Conservation (phyloP, 2,329 filamentous ascomycete species). For the Claviceps quebecensis region DNA sequence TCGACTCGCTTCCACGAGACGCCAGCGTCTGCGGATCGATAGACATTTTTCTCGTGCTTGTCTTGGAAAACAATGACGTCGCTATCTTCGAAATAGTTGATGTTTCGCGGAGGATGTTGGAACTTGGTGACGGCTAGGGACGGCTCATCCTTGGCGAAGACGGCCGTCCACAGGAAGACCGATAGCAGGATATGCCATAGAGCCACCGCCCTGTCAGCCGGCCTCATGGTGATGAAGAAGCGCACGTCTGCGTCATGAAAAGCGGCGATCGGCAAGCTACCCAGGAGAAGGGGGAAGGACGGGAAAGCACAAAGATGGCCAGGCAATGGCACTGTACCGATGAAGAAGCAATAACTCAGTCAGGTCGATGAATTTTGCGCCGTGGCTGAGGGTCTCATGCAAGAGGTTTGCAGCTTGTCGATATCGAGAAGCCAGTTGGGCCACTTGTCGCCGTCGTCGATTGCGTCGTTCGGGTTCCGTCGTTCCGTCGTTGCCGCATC, state of each 20-base stretch:
- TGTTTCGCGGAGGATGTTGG: constrained; percentile 47
- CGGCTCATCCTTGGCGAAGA: constrained; percentile 48
- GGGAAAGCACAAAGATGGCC: background rate
- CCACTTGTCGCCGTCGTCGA: too few species aligned
- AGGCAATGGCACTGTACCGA: background rate
- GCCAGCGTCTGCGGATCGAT: constrained; percentile 70
- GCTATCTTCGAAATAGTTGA: constrained; percentile 87
- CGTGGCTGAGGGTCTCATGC: background rate
- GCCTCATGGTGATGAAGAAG: constrained; percentile 38
- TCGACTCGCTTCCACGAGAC: constrained; percentile 56
- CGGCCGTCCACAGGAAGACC: constrained; percentile 27
- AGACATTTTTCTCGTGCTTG: constrained; percentile 46
- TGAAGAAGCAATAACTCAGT: background rate
- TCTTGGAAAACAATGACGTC: constrained; percentile 70
- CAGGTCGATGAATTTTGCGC: background rate
- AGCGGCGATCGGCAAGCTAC: background rate
- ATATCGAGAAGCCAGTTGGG: background rate
- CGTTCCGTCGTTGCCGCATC: background rate
- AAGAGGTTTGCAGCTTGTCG: background rate
- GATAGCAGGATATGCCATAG: constrained; percentile 37
- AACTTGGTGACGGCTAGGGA: constrained; percentile 52
- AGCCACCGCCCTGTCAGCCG: constrained; percentile 32
- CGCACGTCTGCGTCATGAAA: constrained; percentile 28
- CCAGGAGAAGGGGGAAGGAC: background rate
- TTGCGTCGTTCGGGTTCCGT: background rate